These are phyloP conservation scores for Phaeotremella skinneri DNA, from an alignment of 768 basidiomycete genomes.

Conservation along the genomic window DNA sequence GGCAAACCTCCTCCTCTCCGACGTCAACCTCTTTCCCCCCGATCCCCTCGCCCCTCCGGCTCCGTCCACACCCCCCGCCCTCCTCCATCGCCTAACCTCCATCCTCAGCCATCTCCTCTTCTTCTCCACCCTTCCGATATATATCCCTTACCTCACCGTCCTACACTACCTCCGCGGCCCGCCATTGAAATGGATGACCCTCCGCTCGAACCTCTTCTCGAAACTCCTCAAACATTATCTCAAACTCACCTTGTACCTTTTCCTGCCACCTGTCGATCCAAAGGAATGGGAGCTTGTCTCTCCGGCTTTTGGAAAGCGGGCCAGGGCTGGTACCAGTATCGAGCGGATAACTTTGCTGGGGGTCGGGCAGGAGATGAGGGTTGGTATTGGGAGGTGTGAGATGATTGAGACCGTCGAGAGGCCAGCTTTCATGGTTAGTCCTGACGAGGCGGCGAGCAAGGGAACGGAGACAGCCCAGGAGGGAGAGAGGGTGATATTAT, in stretches of 20 bases:
- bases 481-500: conserved; percentile 51
- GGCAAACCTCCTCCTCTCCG: too few species aligned
- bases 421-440: conserved; percentile 36
- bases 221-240: conserved; percentile 9
- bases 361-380: conserved; percentile 12
- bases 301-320: background rate
- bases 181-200: conserved; percentile 12
- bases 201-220: conserved; percentile 2
- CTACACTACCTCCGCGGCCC: background rate
- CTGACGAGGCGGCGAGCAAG: conserved; percentile 12
- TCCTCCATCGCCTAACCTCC: conserved; percentile 8
- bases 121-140: conserved; percentile 2
- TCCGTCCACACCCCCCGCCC: conserved; percentile 7
- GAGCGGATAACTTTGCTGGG: conserved; percentile 17
- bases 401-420: conserved; percentile 16
- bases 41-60: conserved; percentile 7
- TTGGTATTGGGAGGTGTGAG: conserved; percentile 25
- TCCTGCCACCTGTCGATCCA: conserved; percentile 11
- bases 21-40: background rate
- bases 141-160: conserved; percentile 6
- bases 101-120: conserved; percentile 1
- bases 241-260: conserved; percentile 6
- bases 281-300: conserved; percentile 14
- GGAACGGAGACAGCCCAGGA: conserved; percentile 33
- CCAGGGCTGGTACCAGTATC: conserved; percentile 11